Conservation (phyloP, 306 rosid genomes). For the Prunus mongolica region DNA sequence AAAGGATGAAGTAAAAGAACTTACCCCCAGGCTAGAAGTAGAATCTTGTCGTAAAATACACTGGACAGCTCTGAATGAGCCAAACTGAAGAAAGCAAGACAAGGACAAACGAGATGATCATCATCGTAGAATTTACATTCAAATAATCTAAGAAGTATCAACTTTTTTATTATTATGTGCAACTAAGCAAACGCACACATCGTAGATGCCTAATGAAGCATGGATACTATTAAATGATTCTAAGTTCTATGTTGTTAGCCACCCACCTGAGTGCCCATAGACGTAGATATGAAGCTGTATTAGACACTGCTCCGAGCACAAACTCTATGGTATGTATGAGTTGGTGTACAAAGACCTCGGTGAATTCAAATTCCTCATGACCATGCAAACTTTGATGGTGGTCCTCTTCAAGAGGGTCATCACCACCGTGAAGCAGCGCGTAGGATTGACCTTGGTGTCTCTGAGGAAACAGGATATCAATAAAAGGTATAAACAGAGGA, state of each 20-base stretch:
- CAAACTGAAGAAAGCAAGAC: constrained; percentile 39
- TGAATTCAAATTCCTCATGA: constrained; percentile 63
- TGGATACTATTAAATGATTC: not conserved
- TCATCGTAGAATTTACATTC: not conserved
- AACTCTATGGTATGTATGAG: constrained; percentile 86
- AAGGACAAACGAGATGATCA: constrained; percentile 15
- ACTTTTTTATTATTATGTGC: not conserved
- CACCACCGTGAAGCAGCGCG: constrained; percentile 37
- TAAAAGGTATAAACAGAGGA: not conserved
- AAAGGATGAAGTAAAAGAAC: not conserved
- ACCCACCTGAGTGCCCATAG: constrained; percentile 83
- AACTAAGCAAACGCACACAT: not conserved
- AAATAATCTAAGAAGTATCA: not conserved
- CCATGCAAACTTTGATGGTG: constrained; percentile 22
- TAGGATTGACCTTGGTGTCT: constrained; percentile 73
- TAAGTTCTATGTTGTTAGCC: not conserved
- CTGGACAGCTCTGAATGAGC: constrained; percentile 88
- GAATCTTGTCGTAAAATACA: constrained; percentile 73
- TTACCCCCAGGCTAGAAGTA: constrained; percentile 51
- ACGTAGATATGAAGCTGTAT: constrained; percentile 86
- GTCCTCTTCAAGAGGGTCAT: constrained; percentile 48
- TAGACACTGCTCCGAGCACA: constrained; percentile 85
- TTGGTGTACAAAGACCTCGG: constrained; percentile 81
- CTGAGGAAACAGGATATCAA: constrained; percentile 33
- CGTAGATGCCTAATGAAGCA: not conserved